Evolutionary conservation across 768 basidiomycete species (phyloP).

Genomic region (Termitomyces sp.): DNA sequence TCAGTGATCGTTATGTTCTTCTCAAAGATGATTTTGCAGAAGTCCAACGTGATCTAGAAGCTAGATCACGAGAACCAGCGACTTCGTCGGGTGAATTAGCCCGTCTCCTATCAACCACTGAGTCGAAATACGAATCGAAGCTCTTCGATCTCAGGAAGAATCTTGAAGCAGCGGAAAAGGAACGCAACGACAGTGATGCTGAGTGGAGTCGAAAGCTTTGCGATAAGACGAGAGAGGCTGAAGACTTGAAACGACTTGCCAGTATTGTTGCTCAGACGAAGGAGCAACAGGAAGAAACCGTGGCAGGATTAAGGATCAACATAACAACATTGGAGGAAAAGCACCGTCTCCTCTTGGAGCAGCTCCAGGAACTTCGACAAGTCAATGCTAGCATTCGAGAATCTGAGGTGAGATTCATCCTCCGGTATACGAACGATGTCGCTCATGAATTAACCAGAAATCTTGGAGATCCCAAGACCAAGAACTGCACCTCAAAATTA

Average conservation of each 20-base stretch:
- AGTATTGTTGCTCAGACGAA: conserved; percentile 54
- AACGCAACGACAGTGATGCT: conserved; percentile 82
- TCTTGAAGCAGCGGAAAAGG: conserved; percentile 66
- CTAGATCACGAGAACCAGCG: conserved; percentile 36
- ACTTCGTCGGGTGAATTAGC: conserved; percentile 65
- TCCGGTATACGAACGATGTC: background rate
- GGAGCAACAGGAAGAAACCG: conserved; percentile 54
- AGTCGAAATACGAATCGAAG: conserved; percentile 73
- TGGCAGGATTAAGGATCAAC: conserved; percentile 47
- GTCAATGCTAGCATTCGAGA: conserved; percentile 49
- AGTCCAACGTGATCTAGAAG: conserved; percentile 55
- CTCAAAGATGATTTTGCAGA: conserved; percentile 71
- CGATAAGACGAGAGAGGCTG: conserved; percentile 75
- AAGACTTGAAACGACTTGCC: conserved; percentile 60
- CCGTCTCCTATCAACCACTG: conserved; percentile 67
- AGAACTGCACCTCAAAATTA: conserved; percentile 46
- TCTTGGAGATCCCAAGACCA: conserved; percentile 33
- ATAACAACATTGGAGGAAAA: conserved; percentile 50
- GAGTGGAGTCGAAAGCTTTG: conserved; percentile 85
- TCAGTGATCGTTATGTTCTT: conserved; percentile 65
- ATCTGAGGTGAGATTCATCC: conserved; percentile 55
- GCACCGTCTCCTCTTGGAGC: conserved; percentile 42
- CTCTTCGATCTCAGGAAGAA: conserved; percentile 68
- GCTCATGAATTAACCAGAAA: conserved; percentile 20
- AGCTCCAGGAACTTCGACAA: conserved; percentile 51